A percentile compares a stretch with the other conserved stretches of the same genome.
Evolutionary conservation across 768 basidiomycete species (phyloP).

Genomic region (Hemileccinum impolitum): DNA sequence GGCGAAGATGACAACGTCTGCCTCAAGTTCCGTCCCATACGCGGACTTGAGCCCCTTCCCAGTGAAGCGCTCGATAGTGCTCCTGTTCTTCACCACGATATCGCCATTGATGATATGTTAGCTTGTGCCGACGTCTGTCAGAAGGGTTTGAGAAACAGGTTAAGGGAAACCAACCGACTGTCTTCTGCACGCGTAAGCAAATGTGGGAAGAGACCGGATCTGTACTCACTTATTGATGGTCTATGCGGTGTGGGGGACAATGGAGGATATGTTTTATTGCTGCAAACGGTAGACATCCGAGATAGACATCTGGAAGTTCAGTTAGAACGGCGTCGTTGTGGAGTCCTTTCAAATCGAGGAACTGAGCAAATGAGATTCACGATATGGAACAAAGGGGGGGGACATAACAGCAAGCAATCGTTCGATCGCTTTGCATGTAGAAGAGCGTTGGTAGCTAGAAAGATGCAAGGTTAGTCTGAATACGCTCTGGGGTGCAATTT

Average conservation of each 20-base stretch:
- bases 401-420: constrained; percentile 10
- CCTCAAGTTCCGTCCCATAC: constrained; percentile 30
- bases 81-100: constrained; percentile 50
- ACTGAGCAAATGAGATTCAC: not conserved
- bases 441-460: constrained; percentile 24
- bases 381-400: too few relatives aligned
- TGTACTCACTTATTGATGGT: constrained; percentile 27
- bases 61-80: constrained; percentile 30
- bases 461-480: not conserved
- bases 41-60: constrained; percentile 28
- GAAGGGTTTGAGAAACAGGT: not conserved
- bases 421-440: constrained; percentile 15
- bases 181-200: constrained; percentile 20
- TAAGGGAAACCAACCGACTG: too few relatives aligned
- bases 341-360: not conserved
- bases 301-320: constrained; percentile 20
- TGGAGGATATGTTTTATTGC: constrained; percentile 14
- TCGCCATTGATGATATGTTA: constrained; percentile 43
- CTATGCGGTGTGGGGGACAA: constrained; percentile 12
- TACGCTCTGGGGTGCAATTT: not conserved
- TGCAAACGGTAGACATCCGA: constrained; percentile 14
- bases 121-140: constrained; percentile 38
- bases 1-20: constrained; percentile 33
- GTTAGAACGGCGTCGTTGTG: constrained; percentile 22
- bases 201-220: constrained; percentile 28